These are phyloP conservation scores for Vitis riparia DNA, from an alignment of 164 flowering plant species.

Conservation along the genomic window DNA sequence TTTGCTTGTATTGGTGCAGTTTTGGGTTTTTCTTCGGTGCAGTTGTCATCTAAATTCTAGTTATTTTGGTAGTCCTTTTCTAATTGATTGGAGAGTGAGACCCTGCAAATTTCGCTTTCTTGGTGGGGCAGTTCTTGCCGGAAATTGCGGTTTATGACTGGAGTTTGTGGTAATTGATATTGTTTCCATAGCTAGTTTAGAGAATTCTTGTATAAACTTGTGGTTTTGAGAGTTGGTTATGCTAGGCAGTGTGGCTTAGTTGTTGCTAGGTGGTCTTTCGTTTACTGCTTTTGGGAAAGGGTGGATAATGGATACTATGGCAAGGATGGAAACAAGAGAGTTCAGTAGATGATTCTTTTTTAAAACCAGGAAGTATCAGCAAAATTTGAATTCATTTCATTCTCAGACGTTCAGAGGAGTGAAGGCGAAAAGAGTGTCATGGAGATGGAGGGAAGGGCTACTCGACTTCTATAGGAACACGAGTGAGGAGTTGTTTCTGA, in stretches of 20 bases:
- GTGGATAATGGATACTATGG: conserved; percentile 19
- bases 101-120: no score
- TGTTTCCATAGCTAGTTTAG: no score
- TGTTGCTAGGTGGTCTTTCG: not conserved
- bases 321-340: conserved; percentile 21
- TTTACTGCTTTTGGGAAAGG: not conserved
- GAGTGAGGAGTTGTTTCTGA: conserved; percentile 67
- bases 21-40: no score
- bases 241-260: not conserved
- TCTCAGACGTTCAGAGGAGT: conserved; percentile 19
- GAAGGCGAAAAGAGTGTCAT: conserved; percentile 26
- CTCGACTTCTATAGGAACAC: conserved; percentile 57
- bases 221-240: no score
- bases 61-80: no score
- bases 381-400: conserved; percentile 11
- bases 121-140: no score
- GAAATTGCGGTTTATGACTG: no score
- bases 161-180: no score
- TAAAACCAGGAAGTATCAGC: conserved; percentile 15
- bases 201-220: no score
- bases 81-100: no score
- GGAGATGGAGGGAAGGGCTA: conserved; percentile 58
- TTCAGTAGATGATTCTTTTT: conserved; percentile 10
- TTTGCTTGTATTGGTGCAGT: no score
- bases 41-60: no score